phyloP scores from a whole-genome alignment of 73 alveolate genomes.

The Paramecium sexaurelia region DNA sequence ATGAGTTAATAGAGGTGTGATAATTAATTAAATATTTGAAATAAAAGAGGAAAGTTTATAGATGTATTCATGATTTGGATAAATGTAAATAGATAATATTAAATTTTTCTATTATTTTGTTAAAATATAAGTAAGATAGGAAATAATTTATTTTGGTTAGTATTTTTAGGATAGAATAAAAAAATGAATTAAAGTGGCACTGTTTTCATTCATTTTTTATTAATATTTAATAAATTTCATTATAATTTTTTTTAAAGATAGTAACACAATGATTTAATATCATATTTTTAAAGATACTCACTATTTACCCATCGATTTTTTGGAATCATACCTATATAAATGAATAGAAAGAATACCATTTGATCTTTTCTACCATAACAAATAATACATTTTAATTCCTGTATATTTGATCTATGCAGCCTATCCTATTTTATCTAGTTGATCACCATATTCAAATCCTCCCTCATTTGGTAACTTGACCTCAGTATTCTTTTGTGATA shows the following conservation, averaged over 20 bases:
- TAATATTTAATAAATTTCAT: background rate
- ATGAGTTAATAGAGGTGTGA: too few species aligned
- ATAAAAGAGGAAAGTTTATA: too few species aligned
- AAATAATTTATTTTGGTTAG: too few species aligned
- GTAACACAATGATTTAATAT: background rate
- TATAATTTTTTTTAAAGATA: background rate
- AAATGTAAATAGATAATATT: too few species aligned
- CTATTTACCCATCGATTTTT: slow-evolving; percentile 6
- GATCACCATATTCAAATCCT: background rate
- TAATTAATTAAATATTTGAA: too few species aligned
- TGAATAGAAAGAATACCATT: background rate
- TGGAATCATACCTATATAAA: background rate
- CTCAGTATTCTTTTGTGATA: background rate
- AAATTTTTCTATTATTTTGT: too few species aligned
- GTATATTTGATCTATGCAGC: background rate
- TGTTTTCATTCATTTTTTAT: too few species aligned
- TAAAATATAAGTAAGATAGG: background rate
- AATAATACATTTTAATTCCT: background rate
- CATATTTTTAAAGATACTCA: background rate
- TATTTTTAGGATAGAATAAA: too few species aligned
- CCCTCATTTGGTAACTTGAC: background rate
- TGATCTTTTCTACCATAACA: background rate
- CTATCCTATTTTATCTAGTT: background rate
- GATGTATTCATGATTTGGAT: too few species aligned
- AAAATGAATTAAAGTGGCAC: too few species aligned